phyloP scores from a whole-genome alignment of 129 eudicot species.

The Lactuca sativa region DNA sequence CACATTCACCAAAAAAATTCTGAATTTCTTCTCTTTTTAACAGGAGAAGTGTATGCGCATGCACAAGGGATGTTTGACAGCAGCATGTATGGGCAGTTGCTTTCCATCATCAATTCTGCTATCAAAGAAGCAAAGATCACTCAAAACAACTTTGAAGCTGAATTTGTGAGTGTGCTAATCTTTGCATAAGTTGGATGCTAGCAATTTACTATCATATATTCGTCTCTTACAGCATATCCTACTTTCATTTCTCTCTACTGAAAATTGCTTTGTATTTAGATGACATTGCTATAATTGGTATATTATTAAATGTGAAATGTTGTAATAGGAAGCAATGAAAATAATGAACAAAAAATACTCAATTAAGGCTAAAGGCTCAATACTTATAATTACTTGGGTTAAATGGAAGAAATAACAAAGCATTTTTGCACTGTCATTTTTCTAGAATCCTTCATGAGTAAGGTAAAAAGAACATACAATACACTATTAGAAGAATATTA shows the following conservation, averaged over 20 bases:
- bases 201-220: too few relatives aligned
- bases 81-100: conserved; percentile 76
- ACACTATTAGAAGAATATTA: too few relatives aligned
- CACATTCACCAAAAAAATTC: neutral
- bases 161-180: conserved; percentile 63
- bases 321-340: too few relatives aligned
- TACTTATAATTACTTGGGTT: neutral
- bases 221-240: too few relatives aligned
- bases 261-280: too few relatives aligned
- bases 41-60: conserved; percentile 90
- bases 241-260: too few relatives aligned
- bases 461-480: too few relatives aligned
- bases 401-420: conserved; percentile 2
- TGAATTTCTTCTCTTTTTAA: conserved; percentile 9
- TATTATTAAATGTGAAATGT: too few relatives aligned
- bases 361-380: neutral
- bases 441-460: neutral
- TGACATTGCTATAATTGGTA: too few relatives aligned
- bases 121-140: conserved; percentile 55
- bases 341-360: neutral
- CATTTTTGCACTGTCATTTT: neutral
- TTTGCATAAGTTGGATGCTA: conserved; percentile 6
- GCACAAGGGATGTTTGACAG: conserved; percentile 84
- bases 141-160: conserved; percentile 72
- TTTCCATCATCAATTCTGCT: conserved; percentile 58